These are phyloP conservation scores for Cladosporium halotolerans DNA, from an alignment of 2,329 filamentous ascomycete species.

Conservation along the genomic window DNA sequence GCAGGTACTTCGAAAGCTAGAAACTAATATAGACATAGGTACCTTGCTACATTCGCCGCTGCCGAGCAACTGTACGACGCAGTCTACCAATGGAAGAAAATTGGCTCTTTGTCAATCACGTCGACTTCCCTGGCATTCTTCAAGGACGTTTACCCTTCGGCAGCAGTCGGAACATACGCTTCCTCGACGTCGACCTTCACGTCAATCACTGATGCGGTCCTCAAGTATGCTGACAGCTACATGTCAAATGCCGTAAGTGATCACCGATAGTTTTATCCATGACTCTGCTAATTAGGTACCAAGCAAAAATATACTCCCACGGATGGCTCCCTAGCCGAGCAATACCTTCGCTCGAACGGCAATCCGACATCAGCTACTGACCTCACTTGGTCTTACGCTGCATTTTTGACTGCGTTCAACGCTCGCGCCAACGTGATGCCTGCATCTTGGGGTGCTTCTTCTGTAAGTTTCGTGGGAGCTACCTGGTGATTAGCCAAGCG, in stretches of 20 bases:
- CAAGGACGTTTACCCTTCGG: slow-evolving; percentile 54
- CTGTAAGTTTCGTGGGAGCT: slow-evolving; percentile 2
- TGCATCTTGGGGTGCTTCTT: slow-evolving; percentile 45
- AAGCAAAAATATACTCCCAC: slow-evolving; percentile 43
- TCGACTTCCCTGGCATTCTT: slow-evolving; percentile 65
- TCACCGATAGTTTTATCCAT: neutral
- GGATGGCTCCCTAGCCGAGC: slow-evolving; percentile 62
- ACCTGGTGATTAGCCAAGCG: no score
- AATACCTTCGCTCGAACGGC: slow-evolving; percentile 50
- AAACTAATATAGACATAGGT: slow-evolving; percentile 20
- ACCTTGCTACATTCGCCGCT: slow-evolving; percentile 67
- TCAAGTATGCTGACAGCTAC: slow-evolving; percentile 56
- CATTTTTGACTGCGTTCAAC: slow-evolving; percentile 58
- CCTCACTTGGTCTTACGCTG: slow-evolving; percentile 68
- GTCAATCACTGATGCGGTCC: slow-evolving; percentile 53
- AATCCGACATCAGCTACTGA: slow-evolving; percentile 57
- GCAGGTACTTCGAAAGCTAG: neutral
- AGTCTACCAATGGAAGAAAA: slow-evolving; percentile 61
- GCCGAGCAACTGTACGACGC: slow-evolving; percentile 77
- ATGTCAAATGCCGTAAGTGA: slow-evolving; percentile 30
- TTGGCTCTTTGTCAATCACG: slow-evolving; percentile 59
- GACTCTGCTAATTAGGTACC: neutral
- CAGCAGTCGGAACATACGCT: slow-evolving; percentile 57
- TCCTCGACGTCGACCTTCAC: slow-evolving; percentile 35
- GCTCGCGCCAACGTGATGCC: slow-evolving; percentile 53